Evolutionary conservation across 768 basidiomycete species (phyloP).

Genomic region (Kockovaella imperatae): DNA sequence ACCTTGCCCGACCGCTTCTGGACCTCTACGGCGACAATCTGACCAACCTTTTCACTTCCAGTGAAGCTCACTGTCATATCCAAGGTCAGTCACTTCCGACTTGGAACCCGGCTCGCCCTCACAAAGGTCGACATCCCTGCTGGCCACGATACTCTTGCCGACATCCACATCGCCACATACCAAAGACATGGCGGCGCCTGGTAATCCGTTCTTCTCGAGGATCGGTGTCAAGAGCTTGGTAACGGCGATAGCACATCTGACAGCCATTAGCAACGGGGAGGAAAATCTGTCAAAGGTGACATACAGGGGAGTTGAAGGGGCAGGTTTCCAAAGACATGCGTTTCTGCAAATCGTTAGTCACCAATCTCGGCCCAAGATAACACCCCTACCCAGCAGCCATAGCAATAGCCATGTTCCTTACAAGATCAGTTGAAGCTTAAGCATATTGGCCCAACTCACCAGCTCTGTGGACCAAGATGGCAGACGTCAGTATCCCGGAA

Average conservation of each 20-base stretch:
- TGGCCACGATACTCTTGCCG: conserved; percentile 71
- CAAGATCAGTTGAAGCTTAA: too few species aligned
- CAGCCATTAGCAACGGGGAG: not conserved
- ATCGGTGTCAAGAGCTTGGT: conserved; percentile 75
- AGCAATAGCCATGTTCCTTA: conserved; percentile 82
- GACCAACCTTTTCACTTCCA: conserved; percentile 80
- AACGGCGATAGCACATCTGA: conserved; percentile 62
- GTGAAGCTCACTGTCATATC: conserved; percentile 74
- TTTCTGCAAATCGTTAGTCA: conserved; percentile 62
- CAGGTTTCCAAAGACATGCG: conserved; percentile 91
- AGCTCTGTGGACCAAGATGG: too few species aligned
- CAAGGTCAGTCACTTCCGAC: not conserved
- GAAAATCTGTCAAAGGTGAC: not conserved
- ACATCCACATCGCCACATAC: conserved; percentile 74
- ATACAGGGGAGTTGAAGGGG: conserved; percentile 76
- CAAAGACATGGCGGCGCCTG: conserved; percentile 74
- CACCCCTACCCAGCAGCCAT: conserved; percentile 49
- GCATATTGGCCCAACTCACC: too few species aligned
- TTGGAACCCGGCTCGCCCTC: conserved; percentile 15
- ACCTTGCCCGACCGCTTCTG: conserved; percentile 82
- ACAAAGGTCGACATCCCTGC: conserved; percentile 71
- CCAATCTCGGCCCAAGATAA: not conserved
- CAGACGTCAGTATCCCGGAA: too few species aligned
- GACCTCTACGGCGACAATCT: conserved; percentile 77
- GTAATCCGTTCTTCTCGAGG: conserved; percentile 71